Evolutionary conservation across 345 rosid species (phyloP), one percentile per base, ranked within the genome.

Genomic region (Conringia planisiliqua): DNA sequence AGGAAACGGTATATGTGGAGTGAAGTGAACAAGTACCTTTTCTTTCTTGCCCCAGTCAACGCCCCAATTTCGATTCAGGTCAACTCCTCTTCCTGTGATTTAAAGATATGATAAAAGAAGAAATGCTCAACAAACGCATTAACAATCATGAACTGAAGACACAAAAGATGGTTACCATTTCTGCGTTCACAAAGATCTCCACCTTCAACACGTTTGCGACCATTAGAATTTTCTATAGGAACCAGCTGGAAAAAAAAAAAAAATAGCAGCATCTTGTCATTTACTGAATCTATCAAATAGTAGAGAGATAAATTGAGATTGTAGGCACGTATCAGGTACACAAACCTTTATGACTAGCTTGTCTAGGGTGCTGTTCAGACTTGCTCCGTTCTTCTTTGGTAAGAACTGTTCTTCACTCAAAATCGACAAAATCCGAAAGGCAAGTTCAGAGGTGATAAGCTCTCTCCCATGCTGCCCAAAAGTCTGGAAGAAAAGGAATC

Each of bases 401-500:
- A 92, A 67, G 78, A 88, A 89, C 79, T 92, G 88, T 67, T 95
- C 98, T 80, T 84, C 96, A 60, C 94, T 90, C 84, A 96, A 81
- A 69, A 90, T 83, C 4, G 92, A 92, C 85, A 96, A 79, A 68
- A 96, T 85, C 79, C 85, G 80, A 69, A 86, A 79, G 5, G 99
- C 96, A 63, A 96, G 87, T 78, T 96, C 99, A 4, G 98, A 75
- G 16, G 99, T 92, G 63, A 96, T 87, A 39, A 96, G 97, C 82
- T 96, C 99, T 85, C 97, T 85, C 40, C 97, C 96, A 71, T 95
- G 98, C 90, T 96, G 99, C 66, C 99, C 99, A 80, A 96, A 96
- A 90, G 93, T 92, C 99, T 96, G 96, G 94, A 95, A 90, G 89
- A 90, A 93, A 96, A 96, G 93, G 85, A 90, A 92, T 90, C 85